These are phyloP conservation scores for Dendrobium huoshanense DNA, from an alignment of 106 monocot species.

Conservation along the genomic window DNA sequence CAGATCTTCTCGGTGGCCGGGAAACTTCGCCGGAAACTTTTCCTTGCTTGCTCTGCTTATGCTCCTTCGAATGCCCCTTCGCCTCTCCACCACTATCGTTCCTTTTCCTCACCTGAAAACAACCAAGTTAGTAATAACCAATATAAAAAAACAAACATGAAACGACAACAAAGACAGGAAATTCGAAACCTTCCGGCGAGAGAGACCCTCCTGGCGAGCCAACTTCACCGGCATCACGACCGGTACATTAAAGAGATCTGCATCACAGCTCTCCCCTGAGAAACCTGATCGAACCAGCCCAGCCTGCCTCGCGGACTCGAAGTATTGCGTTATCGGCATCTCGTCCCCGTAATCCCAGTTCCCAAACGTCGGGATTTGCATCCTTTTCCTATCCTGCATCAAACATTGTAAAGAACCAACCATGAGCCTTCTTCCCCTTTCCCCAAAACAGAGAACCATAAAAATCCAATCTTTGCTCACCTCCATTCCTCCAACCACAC, in stretches of 20 bases:
- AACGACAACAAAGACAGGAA: neutral
- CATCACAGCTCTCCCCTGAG: neutral
- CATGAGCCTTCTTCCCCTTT: neutral
- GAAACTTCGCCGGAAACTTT: neutral
- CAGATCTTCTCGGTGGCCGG: neutral
- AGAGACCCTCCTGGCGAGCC: neutral
- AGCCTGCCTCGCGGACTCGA: constrained; percentile 21
- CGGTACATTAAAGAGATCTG: constrained; percentile 15
- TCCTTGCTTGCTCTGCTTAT: neutral
- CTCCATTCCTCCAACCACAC: constrained; percentile 3
- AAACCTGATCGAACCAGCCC: constrained; percentile 12
- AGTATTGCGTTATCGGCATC: constrained; percentile 23
- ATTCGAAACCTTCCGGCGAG: neutral
- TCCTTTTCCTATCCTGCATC: constrained; percentile 8
- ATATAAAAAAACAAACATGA: neutral
- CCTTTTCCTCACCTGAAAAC: neutral
- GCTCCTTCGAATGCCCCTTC: neutral
- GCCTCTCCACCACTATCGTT: neutral
- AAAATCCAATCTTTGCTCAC: constrained; percentile 6
- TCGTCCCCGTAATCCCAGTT: constrained; percentile 22
- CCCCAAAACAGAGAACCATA: neutral
- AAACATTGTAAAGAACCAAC: neutral
- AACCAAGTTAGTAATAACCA: neutral
- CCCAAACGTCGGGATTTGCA: constrained; percentile 26
- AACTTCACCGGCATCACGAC: constrained; percentile 1